Conservation (phyloP, 2,329 filamentous ascomycete genomes). For the Aspergillus brasiliensis region DNA sequence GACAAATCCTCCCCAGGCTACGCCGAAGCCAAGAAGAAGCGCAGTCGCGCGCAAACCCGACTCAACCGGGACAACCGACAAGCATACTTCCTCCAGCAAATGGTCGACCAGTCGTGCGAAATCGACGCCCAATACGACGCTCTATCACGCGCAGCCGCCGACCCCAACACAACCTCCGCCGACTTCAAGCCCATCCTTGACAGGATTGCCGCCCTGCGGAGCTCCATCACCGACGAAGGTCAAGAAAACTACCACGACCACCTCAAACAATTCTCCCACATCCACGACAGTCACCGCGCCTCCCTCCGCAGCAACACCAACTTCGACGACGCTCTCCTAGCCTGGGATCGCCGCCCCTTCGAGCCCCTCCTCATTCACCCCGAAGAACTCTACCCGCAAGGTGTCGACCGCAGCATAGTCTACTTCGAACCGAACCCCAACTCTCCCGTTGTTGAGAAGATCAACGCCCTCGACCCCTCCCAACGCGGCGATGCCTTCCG, state of each 20-base stretch:
- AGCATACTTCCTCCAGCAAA: slow-evolving; percentile 13
- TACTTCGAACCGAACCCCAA: slow-evolving; percentile 39
- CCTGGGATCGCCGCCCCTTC: slow-evolving; percentile 70
- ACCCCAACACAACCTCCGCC: slow-evolving; percentile 21
- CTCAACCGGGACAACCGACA: slow-evolving; percentile 32
- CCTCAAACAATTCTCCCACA: slow-evolving; percentile 33
- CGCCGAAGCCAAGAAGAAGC: slow-evolving; percentile 25
- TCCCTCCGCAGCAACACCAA: slow-evolving; percentile 21
- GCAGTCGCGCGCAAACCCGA: slow-evolving; percentile 13
- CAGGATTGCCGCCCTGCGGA: slow-evolving; percentile 18
- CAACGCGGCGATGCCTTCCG: slow-evolving; percentile 22
- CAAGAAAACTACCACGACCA: slow-evolving; percentile 25
- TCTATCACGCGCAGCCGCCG: slow-evolving; percentile 30
- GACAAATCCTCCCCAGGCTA: neutral
- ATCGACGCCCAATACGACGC: slow-evolving; percentile 32
- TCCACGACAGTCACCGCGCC: slow-evolving; percentile 58
- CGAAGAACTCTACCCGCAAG: slow-evolving; percentile 68
- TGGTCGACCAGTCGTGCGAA: slow-evolving; percentile 21
- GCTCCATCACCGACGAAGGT: slow-evolving; percentile 7
- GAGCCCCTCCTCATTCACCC: slow-evolving; percentile 65
- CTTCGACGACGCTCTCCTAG: slow-evolving; percentile 56
- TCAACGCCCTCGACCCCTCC: slow-evolving; percentile 18
- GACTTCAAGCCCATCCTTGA: slow-evolving; percentile 27
- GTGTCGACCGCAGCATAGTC: slow-evolving; percentile 33
- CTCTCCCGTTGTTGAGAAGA: slow-evolving; percentile 22